Base-by-base conservation (phyloP, 768 basidiomycete species). In the Boletus reticulatus region DNA sequence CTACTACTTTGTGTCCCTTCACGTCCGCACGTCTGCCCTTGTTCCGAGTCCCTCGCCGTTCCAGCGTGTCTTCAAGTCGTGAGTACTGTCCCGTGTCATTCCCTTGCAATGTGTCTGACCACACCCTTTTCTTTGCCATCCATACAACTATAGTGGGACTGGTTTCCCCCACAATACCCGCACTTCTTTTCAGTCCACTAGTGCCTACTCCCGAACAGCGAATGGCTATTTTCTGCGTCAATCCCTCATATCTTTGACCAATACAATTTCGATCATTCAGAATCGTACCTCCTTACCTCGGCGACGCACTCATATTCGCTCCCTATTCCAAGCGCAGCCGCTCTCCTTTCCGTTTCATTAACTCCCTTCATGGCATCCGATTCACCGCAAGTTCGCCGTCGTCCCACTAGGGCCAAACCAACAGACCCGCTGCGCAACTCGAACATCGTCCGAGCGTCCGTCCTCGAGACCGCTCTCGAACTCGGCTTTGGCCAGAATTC, bases 401-500 rank as follows among this genome's bases (percentile, higher is more conserved):
- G 72, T 16, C 72, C 66, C 32, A 62, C 72, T 10, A 64, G 58
- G 53, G 47, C 46, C 2, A 70, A 68, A 39, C 39, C 19, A 11
- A 20, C n/a, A 2, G 45, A 42, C 29, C 4, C 48, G 2, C 57
- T 57, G 20, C 81, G 85, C 39, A 76, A 84, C 63, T 86, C 86
- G 1, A 81, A 76, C 68, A 67, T 79, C 14, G 74, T 89, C 19
- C 80, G 88, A 16, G 87, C 88, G 2, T 89, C 87, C 16, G 87
- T 90, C 22, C 80, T 89, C 39, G 87, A 90, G 63, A 85, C 78
- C 8, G 88, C 88, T 8, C 76, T 89, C 38, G 75, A 87, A 65
- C 79, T 90, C 13, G 88, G 88, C 4, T 66, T 89, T 19, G 80
- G 80, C 32, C 77, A 71, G 34, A 87, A 80, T 57, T 74, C 78